These are phyloP conservation scores for Nevesoporus exiguus DNA, from an alignment of 768 basidiomycete species.

Conservation along the genomic window DNA sequence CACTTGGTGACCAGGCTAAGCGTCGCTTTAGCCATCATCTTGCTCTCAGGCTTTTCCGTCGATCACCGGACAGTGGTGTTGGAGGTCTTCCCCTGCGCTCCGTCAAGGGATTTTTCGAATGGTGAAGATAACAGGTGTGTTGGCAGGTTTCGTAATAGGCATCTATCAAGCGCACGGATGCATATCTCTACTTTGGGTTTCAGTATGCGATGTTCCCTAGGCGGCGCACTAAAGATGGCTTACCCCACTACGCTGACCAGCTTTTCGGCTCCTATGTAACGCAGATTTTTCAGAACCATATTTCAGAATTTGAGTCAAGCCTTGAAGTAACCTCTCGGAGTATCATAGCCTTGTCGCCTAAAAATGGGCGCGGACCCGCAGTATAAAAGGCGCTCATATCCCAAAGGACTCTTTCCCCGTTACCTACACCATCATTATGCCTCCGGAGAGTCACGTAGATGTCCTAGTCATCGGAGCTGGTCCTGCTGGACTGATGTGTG, in stretches of 20 bases:
- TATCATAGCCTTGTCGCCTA: too few species aligned
- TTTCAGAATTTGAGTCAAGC: too few species aligned
- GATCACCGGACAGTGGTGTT: too few species aligned
- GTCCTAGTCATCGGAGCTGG: conserved; percentile 50
- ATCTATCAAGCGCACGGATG: neutral
- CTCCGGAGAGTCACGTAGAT: conserved; percentile 36
- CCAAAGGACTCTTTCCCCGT: neutral
- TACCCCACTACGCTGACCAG: neutral
- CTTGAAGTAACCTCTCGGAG: neutral
- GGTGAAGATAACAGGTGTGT: too few species aligned
- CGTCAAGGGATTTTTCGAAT: too few species aligned
- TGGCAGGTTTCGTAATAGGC: neutral
- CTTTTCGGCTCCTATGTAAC: neutral
- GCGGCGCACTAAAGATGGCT: too few species aligned
- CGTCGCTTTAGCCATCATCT: too few species aligned
- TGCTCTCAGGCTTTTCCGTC: too few species aligned
- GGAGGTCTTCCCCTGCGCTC: too few species aligned
- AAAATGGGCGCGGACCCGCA: neutral
- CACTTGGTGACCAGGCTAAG: too few species aligned
- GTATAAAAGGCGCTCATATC: neutral
- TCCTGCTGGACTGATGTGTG: conserved; percentile 64
- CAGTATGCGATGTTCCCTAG: neutral
- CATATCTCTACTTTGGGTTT: too few species aligned
- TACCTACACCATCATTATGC: conserved; percentile 9
- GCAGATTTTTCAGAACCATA: neutral